Conservation (phyloP, 306 rosid species). For the Dryas alaskensis region DNA sequence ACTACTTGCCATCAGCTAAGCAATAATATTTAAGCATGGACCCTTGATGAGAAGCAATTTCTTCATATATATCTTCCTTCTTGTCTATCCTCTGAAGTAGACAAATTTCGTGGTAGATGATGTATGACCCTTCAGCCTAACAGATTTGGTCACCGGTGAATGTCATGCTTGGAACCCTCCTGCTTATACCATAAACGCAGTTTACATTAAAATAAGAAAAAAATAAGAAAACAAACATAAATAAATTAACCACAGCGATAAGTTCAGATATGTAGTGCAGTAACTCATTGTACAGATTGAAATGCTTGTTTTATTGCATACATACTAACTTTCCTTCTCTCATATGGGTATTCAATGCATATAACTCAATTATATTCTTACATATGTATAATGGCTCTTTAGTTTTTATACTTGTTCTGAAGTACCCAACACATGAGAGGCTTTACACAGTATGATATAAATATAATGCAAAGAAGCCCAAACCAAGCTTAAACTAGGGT, state of each 20-base stretch:
- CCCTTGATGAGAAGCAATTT: constrained; percentile 22
- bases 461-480: background rate
- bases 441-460: background rate
- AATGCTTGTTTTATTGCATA: background rate
- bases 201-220: background rate
- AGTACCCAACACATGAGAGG: background rate
- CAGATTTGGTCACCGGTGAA: constrained; percentile 20
- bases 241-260: background rate
- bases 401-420: background rate
- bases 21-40: constrained; percentile 26
- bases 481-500: background rate
- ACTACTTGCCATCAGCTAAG: constrained; percentile 22
- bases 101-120: constrained; percentile 17
- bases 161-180: constrained; percentile 51
- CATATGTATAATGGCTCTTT: background rate
- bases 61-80: constrained; percentile 28
- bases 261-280: background rate
- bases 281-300: background rate
- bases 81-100: constrained; percentile 13
- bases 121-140: constrained; percentile 9
- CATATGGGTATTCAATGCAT: background rate
- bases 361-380: background rate
- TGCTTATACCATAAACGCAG: constrained; percentile 30
- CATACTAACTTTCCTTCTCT: background rate
- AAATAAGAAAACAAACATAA: background rate